A percentile compares a stretch with the other conserved stretches of the same genome.
These are phyloP conservation scores for Agapanthus africanus DNA, from an alignment of 106 monocot genomes.

Conservation along the genomic window DNA sequence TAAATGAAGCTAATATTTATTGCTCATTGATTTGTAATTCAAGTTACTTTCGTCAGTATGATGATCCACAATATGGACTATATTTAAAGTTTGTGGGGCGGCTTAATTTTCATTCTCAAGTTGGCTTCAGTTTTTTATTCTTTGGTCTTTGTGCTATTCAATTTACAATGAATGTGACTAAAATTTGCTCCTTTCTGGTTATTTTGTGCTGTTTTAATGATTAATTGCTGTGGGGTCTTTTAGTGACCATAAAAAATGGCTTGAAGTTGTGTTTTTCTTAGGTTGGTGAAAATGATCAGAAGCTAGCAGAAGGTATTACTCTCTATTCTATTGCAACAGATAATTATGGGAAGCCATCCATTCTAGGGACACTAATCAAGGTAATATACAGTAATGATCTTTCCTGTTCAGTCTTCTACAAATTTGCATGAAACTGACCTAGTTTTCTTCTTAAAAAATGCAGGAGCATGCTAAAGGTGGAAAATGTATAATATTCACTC, in stretches of 20 bases:
- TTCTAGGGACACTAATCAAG: constrained; percentile 82
- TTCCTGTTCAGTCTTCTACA: neutral
- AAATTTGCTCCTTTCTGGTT: no score
- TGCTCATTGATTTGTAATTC: neutral
- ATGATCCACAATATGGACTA: no score
- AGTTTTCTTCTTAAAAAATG: neutral
- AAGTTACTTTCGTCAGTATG: neutral
- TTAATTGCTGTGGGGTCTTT: no score
- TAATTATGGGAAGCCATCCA: constrained; percentile 58
- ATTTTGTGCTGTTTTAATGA: no score
- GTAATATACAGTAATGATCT: constrained; percentile 18
- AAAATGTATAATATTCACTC: constrained; percentile 95
- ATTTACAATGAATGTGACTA: no score
- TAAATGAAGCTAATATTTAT: neutral
- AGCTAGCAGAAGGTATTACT: constrained; percentile 89
- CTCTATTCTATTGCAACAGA: constrained; percentile 79
- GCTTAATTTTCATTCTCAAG: no score
- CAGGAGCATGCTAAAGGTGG: constrained; percentile 98
- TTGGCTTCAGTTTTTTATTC: no score
- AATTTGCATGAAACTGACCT: neutral
- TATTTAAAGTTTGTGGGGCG: no score
- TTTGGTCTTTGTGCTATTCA: no score
- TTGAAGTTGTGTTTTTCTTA: constrained; percentile 11
- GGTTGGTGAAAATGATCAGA: constrained; percentile 97
- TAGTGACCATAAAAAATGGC: neutral